These are phyloP conservation scores for Brettanomyces custersianus DNA, from an alignment of 805 yeast species.

Conservation along the genomic window DNA sequence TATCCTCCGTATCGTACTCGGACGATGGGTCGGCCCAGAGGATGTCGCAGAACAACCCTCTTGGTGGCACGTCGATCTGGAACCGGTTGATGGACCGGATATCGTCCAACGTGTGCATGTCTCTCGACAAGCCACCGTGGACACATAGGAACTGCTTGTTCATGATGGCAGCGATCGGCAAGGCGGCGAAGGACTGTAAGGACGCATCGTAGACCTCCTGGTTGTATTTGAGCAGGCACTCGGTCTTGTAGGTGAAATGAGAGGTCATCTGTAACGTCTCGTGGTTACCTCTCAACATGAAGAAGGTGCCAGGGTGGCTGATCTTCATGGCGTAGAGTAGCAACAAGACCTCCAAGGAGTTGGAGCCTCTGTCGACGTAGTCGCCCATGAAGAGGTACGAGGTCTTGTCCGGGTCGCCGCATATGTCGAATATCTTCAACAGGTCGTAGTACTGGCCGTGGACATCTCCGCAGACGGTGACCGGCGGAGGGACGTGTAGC, in stretches of 20 bases:
- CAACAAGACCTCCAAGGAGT: slow-evolving; percentile 73
- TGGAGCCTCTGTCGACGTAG: slow-evolving; percentile 91
- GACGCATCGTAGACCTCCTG: slow-evolving; percentile 58
- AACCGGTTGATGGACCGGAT: slow-evolving; percentile 66
- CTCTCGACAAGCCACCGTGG: slow-evolving; percentile 94
- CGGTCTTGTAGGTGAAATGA: slow-evolving; percentile 86
- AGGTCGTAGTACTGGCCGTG: slow-evolving; percentile 93
- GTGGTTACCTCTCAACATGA: slow-evolving; percentile 88
- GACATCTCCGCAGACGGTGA: slow-evolving; percentile 94
- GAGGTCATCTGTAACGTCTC: slow-evolving; percentile 91
- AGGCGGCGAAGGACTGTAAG: slow-evolving; percentile 69
- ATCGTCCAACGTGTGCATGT: slow-evolving; percentile 61
- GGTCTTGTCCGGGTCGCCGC: slow-evolving; percentile 75
- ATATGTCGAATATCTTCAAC: slow-evolving; percentile 84
- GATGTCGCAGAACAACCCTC: slow-evolving; percentile 89
- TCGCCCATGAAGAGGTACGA: slow-evolving; percentile 84
- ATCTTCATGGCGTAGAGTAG: slow-evolving; percentile 74
- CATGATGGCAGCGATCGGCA: slow-evolving; percentile 91
- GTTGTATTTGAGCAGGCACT: slow-evolving; percentile 80
- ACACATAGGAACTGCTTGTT: slow-evolving; percentile 91
- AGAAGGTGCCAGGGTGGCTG: slow-evolving; percentile 63
- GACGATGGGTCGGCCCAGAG: slow-evolving; percentile 97
- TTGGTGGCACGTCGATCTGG: slow-evolving; percentile 79
- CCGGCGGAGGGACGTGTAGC: slow-evolving; percentile 79
- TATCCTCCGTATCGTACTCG: slow-evolving; percentile 59